These are phyloP conservation scores for Beauveria brongniartii DNA, from an alignment of 2,329 filamentous ascomycete genomes.

Conservation along the genomic window DNA sequence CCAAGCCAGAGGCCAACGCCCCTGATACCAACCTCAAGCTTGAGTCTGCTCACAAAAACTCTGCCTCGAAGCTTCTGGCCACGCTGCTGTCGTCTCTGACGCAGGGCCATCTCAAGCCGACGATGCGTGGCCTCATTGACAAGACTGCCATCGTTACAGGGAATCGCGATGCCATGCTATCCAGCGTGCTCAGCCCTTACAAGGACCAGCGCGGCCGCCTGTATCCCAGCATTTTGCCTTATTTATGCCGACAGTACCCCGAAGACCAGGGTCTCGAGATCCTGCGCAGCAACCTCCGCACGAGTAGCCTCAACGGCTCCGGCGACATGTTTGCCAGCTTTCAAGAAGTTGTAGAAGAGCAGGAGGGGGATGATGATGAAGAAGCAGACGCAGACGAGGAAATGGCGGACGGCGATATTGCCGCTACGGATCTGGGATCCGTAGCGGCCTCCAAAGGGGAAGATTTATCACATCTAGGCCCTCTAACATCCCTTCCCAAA, in stretches of 20 bases:
- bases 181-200: slow-evolving; percentile 74
- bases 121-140: slow-evolving; percentile 67
- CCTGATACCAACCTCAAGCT: slow-evolving; percentile 24
- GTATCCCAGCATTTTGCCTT: slow-evolving; percentile 70
- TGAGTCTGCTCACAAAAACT: slow-evolving; percentile 38
- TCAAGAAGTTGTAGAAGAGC: slow-evolving; percentile 28
- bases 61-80: slow-evolving; percentile 56
- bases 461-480: background rate
- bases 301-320: slow-evolving; percentile 21
- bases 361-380: slow-evolving; percentile 30
- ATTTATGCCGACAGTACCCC: slow-evolving; percentile 60
- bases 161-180: slow-evolving; percentile 65
- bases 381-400: slow-evolving; percentile 25
- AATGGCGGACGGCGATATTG: slow-evolving; percentile 13
- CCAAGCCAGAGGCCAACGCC: slow-evolving; percentile 28
- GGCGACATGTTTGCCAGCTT: slow-evolving; percentile 21
- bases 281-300: slow-evolving; percentile 52
- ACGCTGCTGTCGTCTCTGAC: slow-evolving; percentile 55
- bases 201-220: slow-evolving; percentile 54
- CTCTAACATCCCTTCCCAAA: slow-evolving; percentile 1
- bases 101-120: slow-evolving; percentile 58
- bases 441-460: background rate
- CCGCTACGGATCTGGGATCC: background rate
- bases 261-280: slow-evolving; percentile 61
- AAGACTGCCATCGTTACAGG: slow-evolving; percentile 67